Evolutionary conservation across 2,329 filamentous ascomycete species (phyloP).

Genomic region (Fusarium miscanthi): DNA sequence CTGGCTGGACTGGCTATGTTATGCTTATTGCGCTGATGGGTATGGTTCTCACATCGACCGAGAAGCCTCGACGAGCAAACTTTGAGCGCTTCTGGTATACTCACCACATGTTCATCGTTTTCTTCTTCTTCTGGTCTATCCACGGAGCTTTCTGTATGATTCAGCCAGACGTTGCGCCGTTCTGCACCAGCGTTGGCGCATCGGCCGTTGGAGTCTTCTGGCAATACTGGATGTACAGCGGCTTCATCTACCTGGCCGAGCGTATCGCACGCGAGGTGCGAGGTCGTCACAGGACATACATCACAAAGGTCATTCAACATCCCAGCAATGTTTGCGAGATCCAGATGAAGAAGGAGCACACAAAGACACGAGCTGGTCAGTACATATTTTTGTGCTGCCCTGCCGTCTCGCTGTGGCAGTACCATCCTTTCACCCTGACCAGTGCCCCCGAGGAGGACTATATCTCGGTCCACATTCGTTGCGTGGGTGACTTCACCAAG

Average conservation of each 20-base stretch:
- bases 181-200: conserved; percentile 75
- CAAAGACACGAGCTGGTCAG: conserved; percentile 82
- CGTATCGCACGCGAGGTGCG: conserved; percentile 81
- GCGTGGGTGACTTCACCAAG: conserved; percentile 84
- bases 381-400: conserved; percentile 93
- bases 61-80: conserved; percentile 82
- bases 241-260: conserved; percentile 83
- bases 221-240: conserved; percentile 90
- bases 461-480: conserved; percentile 86
- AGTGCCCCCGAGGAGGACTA: conserved; percentile 91
- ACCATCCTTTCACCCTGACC: conserved; percentile 87
- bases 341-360: conserved; percentile 91
- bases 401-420: conserved; percentile 87
- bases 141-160: conserved; percentile 94
- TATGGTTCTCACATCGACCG: conserved; percentile 81
- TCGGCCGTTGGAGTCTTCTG: conserved; percentile 82
- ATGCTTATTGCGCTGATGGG: conserved; percentile 83
- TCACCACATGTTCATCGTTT: conserved; percentile 87
- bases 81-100: conserved; percentile 94
- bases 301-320: conserved; percentile 90
- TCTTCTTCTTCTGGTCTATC: conserved; percentile 92
- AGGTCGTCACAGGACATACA: conserved; percentile 84
- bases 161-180: conserved; percentile 82
- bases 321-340: conserved; percentile 91
- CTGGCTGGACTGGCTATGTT: conserved; percentile 87